These are phyloP conservation scores for Fusarium tuaranense DNA, from an alignment of 2,329 filamentous ascomycete species.

Conservation along the genomic window DNA sequence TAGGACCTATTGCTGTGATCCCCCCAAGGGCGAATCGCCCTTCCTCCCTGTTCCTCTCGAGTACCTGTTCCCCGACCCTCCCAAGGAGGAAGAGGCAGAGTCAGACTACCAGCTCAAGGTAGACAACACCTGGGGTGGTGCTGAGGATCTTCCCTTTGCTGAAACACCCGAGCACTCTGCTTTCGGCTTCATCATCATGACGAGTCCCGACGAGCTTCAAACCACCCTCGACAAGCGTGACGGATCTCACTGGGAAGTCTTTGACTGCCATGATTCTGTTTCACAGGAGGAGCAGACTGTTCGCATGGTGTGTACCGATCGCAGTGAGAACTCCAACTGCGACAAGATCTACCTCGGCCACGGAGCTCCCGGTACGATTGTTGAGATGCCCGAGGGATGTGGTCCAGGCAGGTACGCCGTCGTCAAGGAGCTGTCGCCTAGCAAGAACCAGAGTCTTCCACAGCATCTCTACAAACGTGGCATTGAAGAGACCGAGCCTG, in stretches of 20 bases:
- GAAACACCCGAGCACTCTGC: conserved; percentile 44
- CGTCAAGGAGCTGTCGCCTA: conserved; percentile 44
- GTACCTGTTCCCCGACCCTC: conserved; percentile 51
- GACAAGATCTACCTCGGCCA: conserved; percentile 51
- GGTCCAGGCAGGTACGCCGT: conserved; percentile 55
- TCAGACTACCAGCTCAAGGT: conserved; percentile 46
- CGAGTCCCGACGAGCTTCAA: conserved; percentile 48
- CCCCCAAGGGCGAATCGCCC: conserved; percentile 37
- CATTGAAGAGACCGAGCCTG: conserved; percentile 1
- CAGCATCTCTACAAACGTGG: not conserved
- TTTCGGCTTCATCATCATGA: conserved; percentile 50
- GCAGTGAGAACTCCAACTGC: conserved; percentile 50
- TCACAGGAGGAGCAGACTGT: conserved; percentile 49
- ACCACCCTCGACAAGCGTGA: conserved; percentile 54
- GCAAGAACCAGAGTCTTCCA: conserved; percentile 2
- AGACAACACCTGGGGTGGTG: conserved; percentile 43
- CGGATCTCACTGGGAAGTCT: conserved; percentile 58
- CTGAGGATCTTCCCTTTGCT: conserved; percentile 13
- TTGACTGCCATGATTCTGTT: conserved; percentile 48
- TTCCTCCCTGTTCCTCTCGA: conserved; percentile 53
- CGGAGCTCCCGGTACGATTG: conserved; percentile 52
- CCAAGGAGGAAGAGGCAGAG: conserved; percentile 44
- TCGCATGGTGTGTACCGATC: conserved; percentile 53
- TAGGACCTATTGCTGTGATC: conserved; percentile 49
- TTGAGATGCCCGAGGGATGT: conserved; percentile 56